These are phyloP conservation scores for Fusarium sp. DNA, from an alignment of 2,329 filamentous ascomycete genomes.

Conservation along the genomic window DNA sequence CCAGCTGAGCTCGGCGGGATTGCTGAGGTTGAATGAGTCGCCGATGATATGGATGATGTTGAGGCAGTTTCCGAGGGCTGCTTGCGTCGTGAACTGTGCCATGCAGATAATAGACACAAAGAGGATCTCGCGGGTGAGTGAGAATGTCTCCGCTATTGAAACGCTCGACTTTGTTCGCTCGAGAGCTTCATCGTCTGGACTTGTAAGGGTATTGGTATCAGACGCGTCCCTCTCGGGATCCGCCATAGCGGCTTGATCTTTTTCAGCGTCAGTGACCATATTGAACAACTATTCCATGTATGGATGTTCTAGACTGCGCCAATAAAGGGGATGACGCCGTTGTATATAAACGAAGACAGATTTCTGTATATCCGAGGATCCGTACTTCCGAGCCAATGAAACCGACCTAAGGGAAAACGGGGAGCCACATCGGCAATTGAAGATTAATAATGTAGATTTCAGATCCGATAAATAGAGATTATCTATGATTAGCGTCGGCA, in stretches of 20 bases:
- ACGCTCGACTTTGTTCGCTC: conserved; percentile 32
- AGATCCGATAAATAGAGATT: conserved; percentile 3
- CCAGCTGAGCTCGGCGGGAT: conserved; percentile 54
- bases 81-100: conserved; percentile 43
- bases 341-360: conserved; percentile 11
- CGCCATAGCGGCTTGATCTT: conserved; percentile 15
- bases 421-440: neutral
- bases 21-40: conserved; percentile 32
- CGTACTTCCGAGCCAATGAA: conserved; percentile 21
- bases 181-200: conserved; percentile 33
- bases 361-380: conserved; percentile 11
- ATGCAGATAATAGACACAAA: conserved; percentile 39
- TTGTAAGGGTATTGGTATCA: conserved; percentile 22
- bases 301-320: neutral
- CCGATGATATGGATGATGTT: conserved; percentile 40
- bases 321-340: neutral
- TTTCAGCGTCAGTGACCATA: conserved; percentile 14
- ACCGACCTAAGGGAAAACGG: neutral
- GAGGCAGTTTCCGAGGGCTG: conserved; percentile 39
- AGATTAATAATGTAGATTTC: conserved; percentile 6
- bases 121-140: conserved; percentile 24
- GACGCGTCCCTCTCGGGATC: conserved; percentile 19
- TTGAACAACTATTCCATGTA: neutral
- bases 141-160: conserved; percentile 40
- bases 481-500: neutral